Conservation (phyloP, 306 rosid genomes). For the Acmispon strigosus region DNA sequence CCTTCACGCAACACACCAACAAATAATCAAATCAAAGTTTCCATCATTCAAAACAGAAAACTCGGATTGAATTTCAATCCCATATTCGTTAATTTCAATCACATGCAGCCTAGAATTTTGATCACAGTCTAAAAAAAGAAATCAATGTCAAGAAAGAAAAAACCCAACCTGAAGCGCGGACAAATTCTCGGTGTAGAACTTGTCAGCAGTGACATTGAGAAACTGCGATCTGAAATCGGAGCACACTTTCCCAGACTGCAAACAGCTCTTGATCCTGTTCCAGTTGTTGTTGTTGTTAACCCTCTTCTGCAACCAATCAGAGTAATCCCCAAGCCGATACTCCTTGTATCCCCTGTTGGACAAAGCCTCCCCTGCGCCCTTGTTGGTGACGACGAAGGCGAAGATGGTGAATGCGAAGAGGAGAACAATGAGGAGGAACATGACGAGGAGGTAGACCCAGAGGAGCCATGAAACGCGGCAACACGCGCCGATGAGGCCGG, state of each 20-base stretch:
- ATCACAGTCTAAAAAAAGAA: neutral
- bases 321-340: slow-evolving; percentile 77
- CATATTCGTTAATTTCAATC: neutral
- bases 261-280: slow-evolving; percentile 62
- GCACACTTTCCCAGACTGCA: slow-evolving; percentile 50
- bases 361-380: slow-evolving; percentile 48
- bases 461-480: slow-evolving; percentile 62
- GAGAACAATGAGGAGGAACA: slow-evolving; percentile 70
- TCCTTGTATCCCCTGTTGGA: slow-evolving; percentile 55
- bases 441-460: slow-evolving; percentile 66
- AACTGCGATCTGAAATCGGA: neutral
- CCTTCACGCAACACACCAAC: too few species aligned
- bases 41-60: neutral
- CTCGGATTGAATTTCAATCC: neutral
- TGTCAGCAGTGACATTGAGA: neutral
- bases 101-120: neutral
- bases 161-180: slow-evolving; percentile 58
- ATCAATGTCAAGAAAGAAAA: neutral
- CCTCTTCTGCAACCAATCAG: slow-evolving; percentile 72
- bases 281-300: slow-evolving; percentile 46
- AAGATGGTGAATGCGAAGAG: slow-evolving; percentile 59
- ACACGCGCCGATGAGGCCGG: slow-evolving; percentile 75
- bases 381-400: slow-evolving; percentile 60
- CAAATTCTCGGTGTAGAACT: slow-evolving; percentile 31
- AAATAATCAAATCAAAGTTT: too few species aligned